Percentiles rank a stretch among this genome's conserved stretches.
phyloP scores from a whole-genome alignment of 1,284 basidiomycete species.

The Marasmius oreades region DNA sequence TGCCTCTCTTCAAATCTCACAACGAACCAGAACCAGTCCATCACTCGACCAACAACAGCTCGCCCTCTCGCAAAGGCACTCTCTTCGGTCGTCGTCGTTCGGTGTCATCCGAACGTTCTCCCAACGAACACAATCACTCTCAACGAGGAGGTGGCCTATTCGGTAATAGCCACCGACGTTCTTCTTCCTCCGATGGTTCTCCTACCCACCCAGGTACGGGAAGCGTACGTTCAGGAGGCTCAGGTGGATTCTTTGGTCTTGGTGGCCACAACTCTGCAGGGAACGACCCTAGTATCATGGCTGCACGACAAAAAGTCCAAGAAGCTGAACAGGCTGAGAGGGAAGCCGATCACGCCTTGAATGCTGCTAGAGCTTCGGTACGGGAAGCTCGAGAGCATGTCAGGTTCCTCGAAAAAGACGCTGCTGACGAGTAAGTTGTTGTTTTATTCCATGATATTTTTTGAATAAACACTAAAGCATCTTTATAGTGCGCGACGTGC shows the following conservation, averaged over 20 bases:
- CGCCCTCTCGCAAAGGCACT: constrained; percentile 22
- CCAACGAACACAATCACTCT: constrained; percentile 8
- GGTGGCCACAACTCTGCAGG: constrained; percentile 18
- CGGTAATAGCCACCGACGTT: constrained; percentile 8
- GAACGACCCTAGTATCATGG: constrained; percentile 48
- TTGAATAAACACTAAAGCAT: constrained; percentile 7
- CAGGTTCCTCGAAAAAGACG: constrained; percentile 48
- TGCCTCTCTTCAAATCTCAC: constrained; percentile 29
- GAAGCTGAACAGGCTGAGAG: constrained; percentile 54
- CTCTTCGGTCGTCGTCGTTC: constrained; percentile 25
- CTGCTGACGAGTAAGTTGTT: constrained; percentile 49
- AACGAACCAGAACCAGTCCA: constrained; percentile 1
- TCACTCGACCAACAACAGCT: constrained; percentile 6
- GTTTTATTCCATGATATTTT: background rate
- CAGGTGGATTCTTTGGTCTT: constrained; percentile 26
- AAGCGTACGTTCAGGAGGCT: constrained; percentile 17
- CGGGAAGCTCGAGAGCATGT: constrained; percentile 52
- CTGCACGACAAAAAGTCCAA: constrained; percentile 49
- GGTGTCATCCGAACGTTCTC: constrained; percentile 18
- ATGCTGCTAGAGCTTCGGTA: constrained; percentile 41
- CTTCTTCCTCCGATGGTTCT: background rate
- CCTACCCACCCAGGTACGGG: constrained; percentile 14
- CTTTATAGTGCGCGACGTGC: constrained; percentile 47
- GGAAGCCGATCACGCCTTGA: constrained; percentile 51
- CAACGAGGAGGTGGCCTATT: constrained; percentile 25